A percentile compares a stretch with the other conserved stretches of the same genome.
These are phyloP conservation scores for Exsudoporus frostii DNA, from an alignment of 768 basidiomycete species.

Conservation along the genomic window DNA sequence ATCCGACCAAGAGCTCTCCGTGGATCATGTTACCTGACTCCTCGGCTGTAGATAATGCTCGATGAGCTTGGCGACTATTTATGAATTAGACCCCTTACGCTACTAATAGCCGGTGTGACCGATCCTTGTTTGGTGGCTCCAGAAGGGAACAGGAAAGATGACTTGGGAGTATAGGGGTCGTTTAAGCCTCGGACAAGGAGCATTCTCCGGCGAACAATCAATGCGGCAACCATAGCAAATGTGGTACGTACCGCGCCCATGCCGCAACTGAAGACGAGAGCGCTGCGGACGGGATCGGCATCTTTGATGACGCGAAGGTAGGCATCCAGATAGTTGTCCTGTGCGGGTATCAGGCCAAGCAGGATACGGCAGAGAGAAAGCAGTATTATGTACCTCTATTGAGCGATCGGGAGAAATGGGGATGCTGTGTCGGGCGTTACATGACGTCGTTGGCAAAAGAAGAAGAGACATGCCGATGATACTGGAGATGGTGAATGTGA, in stretches of 20 bases:
- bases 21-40: conserved; percentile 26
- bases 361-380: not conserved
- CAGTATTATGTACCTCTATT: conserved; percentile 69
- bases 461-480: conserved; percentile 58
- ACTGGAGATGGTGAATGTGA: conserved; percentile 40
- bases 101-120: conserved; percentile 41
- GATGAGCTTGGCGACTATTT: not conserved
- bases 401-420: conserved; percentile 93
- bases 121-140: conserved; percentile 14
- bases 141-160: conserved; percentile 13
- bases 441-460: not conserved
- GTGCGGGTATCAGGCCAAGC: not conserved
- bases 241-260: conserved; percentile 97
- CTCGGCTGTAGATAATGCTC: conserved; percentile 18
- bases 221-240: conserved; percentile 95
- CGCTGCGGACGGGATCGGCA: conserved; percentile 76
- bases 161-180: conserved; percentile 70
- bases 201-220: conserved; percentile 79
- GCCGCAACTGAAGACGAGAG: conserved; percentile 92
- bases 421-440: conserved; percentile 47
- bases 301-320: conserved; percentile 79
- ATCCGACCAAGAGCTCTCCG: not conserved
- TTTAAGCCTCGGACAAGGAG: conserved; percentile 56
- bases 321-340: conserved; percentile 95
- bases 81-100: conserved; percentile 37